Conservation (phyloP, 495 filamentous ascomycete species). For the Penicillium subrubescens region DNA sequence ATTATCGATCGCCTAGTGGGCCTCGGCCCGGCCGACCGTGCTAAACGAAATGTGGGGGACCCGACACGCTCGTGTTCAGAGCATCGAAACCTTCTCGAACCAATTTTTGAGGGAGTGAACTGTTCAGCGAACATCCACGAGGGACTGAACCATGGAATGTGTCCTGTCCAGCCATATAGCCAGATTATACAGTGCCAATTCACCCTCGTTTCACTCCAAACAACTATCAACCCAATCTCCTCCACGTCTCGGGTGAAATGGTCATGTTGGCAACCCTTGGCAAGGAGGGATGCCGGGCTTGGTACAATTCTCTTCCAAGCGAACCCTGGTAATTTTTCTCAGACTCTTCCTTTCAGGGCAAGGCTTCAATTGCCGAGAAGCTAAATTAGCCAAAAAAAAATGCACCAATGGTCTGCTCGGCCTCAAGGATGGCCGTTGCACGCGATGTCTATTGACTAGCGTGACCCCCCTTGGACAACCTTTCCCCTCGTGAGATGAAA, state of each 20-base stretch:
- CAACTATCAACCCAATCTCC: neutral
- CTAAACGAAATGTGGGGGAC: neutral
- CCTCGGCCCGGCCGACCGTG: slow-evolving; percentile 9
- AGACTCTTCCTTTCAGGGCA: neutral
- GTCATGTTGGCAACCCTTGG: neutral
- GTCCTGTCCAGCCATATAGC: neutral
- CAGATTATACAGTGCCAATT: neutral
- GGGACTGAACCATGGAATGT: neutral
- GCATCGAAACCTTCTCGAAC: neutral
- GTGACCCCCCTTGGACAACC: neutral
- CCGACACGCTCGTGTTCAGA: slow-evolving; percentile 1
- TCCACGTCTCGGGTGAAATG: neutral
- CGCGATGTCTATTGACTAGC: neutral
- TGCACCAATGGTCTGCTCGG: slow-evolving; percentile 5
- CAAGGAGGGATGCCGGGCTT: slow-evolving; percentile 1
- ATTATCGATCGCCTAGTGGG: slow-evolving; percentile 7
- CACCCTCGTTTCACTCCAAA: neutral
- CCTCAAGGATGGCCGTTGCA: neutral
- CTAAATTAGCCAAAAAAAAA: neutral
- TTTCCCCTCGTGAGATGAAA: neutral
- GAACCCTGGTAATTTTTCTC: neutral
- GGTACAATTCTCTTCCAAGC: neutral
- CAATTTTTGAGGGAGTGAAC: neutral
- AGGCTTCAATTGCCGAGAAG: neutral
- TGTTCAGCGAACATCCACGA: neutral